These are phyloP conservation scores for Penicillium sp. DNA, from an alignment of 2,329 filamentous ascomycete genomes.

Conservation along the genomic window DNA sequence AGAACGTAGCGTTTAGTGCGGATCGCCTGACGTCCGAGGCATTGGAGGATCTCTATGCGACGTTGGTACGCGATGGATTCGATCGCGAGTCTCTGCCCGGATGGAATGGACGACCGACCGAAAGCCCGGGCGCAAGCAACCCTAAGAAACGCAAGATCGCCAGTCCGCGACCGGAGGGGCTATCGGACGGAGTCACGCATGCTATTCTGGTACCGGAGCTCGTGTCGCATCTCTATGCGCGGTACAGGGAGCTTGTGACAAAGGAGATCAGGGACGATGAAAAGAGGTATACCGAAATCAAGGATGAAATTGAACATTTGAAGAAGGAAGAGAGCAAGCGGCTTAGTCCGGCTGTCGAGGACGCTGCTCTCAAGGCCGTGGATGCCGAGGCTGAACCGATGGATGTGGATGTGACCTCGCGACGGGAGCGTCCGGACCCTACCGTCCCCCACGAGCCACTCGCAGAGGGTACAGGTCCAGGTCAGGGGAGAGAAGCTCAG, in stretches of 20 bases:
- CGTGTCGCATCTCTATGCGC: conserved; percentile 67
- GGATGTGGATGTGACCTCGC: conserved; percentile 25
- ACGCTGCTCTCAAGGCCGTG: conserved; percentile 11
- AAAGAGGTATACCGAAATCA: conserved; percentile 58
- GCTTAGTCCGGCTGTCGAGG: conserved; percentile 2
- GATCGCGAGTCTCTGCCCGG: conserved; percentile 37
- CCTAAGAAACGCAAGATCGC: conserved; percentile 72
- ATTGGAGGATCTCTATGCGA: conserved; percentile 72
- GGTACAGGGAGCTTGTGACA: conserved; percentile 68
- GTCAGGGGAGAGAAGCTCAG: conserved; percentile 2
- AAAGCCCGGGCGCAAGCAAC: conserved; percentile 40
- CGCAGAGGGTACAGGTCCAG: conserved; percentile 2
- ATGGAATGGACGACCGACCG: conserved; percentile 23
- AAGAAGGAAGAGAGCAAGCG: conserved; percentile 58
- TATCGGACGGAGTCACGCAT: conserved; percentile 64
- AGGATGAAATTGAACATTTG: conserved; percentile 64
- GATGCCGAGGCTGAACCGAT: conserved; percentile 19
- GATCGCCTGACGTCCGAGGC: conserved; percentile 70
- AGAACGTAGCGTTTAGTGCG: conserved; percentile 67
- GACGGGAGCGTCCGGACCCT: conserved; percentile 5
- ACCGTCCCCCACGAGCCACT: conserved; percentile 6
- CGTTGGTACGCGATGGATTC: conserved; percentile 70
- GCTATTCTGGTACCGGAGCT: conserved; percentile 64
- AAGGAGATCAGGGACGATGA: conserved; percentile 71
- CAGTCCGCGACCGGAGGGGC: conserved; percentile 58